Base-by-base conservation (phyloP, 352 stramenopile genomes). In the Halophytophthora polymorphica region DNA sequence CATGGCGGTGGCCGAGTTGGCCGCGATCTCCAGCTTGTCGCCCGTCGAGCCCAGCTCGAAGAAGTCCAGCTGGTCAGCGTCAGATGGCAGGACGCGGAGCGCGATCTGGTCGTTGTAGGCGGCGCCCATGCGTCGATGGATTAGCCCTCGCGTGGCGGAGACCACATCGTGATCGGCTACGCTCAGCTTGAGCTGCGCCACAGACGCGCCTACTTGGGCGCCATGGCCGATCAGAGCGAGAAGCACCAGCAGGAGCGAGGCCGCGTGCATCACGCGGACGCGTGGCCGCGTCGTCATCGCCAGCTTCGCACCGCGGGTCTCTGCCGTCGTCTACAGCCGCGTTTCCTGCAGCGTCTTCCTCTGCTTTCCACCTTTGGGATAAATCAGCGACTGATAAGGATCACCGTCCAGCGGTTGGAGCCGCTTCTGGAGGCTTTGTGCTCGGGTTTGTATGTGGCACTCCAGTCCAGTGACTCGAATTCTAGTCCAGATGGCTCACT, bases 61-160 rank as follows among this genome's bases (percentile, higher is more conserved):
- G 52, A 83, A 72, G 28, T 92, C 81, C 50, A 88, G 50, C 0
- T 64, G 72, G 41, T 85, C 73, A 0, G 37, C 25, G 0, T 72
- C 68, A 2, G 61, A 45, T 2, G 47, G 50, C 14, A 90, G 50
- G 45, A 73, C 64, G 15, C 77, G 68, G 6, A 92, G 58, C 12
- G 61, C 61, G 42, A 92, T 87, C 64, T 92, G 78, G 17, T 86
- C 73, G 35, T 80, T 71, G 57, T 82, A 90, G n/a, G 49, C 51
- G 12, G 53, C 31, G 1, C 78, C 81, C 0, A 92, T 56, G 2
- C 81, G 66, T 13, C 81, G 69, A 11, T 64, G 47, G 53, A 92
- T 83, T 44, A 92, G 69, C 2, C 74, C 71, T n/a, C 62, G 69
- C 34, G 54, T 73, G 22, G 74, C 71, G 13, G 53, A 57, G 38